Evolutionary conservation across 1,139 yeast genomes (phyloP), one percentile per base, ranked within the genome.

Genomic region (Saccharomyces hybrid): DNA sequence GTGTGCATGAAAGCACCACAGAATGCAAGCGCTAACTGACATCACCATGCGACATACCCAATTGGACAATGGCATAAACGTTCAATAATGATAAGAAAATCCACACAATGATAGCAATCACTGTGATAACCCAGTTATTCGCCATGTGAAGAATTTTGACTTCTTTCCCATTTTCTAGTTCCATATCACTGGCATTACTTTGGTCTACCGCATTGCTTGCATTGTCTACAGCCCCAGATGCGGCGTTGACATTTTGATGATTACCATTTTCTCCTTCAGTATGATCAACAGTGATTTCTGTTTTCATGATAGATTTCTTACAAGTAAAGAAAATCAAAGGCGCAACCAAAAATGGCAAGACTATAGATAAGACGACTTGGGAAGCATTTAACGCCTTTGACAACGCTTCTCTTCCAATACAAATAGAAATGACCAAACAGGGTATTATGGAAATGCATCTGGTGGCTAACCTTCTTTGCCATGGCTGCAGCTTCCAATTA

Each of bases 251-350:
- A 41, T 26, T 52, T 11, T 28, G 42, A 47, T 42, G 47, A 16
- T 47, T 34, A 23, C 44, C 11, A 16, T n/a, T 44, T 0, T 41
- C 41, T 8, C 42, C 50, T 16, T 50, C 49, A 30, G 55, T 55
- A 5, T 61, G 57, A 8, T 57, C 57, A 5, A 48, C 47, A 14
- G 50, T 51, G 62, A 75, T 66, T 57, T 75, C 76, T 5, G 81
- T 79, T 52, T 70, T 74, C 96, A 88, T 88, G 51, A 82, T 76
- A 25, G 77, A 73, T 63, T 79, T 82, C 46, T 74, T 75, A 59
- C 86, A 81, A 0, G 95, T 87, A 67, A 88, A 83, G 66, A 82
- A 87, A 52, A 88, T 81, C 67, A 88, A 74, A 4, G 95, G 95
- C 1, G 91, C 90, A 13, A 88, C 82, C 47, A 88, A 73, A 57